Evolutionary conservation across 345 rosid species (phyloP).

Genomic region (Hibiscus tridactylites): DNA sequence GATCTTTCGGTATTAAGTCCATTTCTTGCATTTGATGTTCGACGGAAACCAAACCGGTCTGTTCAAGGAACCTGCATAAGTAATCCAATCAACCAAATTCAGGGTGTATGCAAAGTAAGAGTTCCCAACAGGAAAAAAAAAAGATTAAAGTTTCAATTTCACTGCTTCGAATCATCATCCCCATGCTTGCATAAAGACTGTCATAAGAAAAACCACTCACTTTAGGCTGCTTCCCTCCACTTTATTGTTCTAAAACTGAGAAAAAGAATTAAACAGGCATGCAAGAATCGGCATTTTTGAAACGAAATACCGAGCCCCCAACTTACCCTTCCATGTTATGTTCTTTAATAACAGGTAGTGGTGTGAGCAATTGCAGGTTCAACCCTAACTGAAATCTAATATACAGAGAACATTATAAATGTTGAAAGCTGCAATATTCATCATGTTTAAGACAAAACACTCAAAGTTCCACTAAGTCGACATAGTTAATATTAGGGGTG

Average conservation of each 20-base stretch:
- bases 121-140: neutral
- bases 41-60: conserved; percentile 72
- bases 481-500: neutral
- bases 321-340: no score
- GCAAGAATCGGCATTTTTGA: neutral
- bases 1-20: conserved; percentile 47
- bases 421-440: neutral
- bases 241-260: neutral
- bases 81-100: conserved; percentile 10
- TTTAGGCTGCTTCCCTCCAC: neutral
- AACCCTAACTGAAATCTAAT: no score
- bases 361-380: no score
- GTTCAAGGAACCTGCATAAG: conserved; percentile 70
- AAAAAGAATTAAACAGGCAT: neutral
- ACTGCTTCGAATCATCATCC: neutral
- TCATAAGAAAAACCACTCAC: neutral
- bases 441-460: neutral
- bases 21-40: conserved; percentile 73
- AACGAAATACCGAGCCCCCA: neutral
- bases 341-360: no score
- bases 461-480: neutral
- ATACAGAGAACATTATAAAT: neutral
- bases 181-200: neutral
- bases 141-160: neutral
- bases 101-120: neutral